Evolutionary conservation across 352 stramenopile genomes (phyloP).

Genomic region (Phytophthora niederhauseri): DNA sequence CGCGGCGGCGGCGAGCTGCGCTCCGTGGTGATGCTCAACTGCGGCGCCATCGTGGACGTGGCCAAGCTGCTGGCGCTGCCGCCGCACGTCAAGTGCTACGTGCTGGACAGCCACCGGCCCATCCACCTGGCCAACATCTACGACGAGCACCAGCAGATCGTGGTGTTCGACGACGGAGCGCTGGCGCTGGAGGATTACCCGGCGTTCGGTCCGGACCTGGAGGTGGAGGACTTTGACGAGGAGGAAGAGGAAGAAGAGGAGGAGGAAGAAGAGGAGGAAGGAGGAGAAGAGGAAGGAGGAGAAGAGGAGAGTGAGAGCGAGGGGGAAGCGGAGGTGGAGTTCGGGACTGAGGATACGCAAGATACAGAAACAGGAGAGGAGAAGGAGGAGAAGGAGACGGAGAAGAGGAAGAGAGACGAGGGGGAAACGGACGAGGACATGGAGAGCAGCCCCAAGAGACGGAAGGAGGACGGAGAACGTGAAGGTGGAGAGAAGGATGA

Average conservation of each 20-base stretch:
- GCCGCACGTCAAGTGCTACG: slow-evolving; percentile 86
- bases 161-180: slow-evolving; percentile 85
- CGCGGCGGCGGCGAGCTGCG: slow-evolving; percentile 67
- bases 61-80: slow-evolving; percentile 80
- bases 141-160: slow-evolving; percentile 74
- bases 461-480: slow-evolving; percentile 14
- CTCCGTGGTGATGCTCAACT: slow-evolving; percentile 95
- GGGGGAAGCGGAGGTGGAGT: slow-evolving; percentile 58
- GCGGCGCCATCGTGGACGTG: slow-evolving; percentile 94
- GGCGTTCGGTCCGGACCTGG: slow-evolving; percentile 85
- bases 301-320: slow-evolving; percentile 41
- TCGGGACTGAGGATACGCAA: slow-evolving; percentile 32
- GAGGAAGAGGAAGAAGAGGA: slow-evolving; percentile 67
- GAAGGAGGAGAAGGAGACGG: slow-evolving; percentile 36
- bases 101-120: slow-evolving; percentile 96
- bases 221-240: slow-evolving; percentile 73
- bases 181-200: slow-evolving; percentile 76
- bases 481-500: slow-evolving; percentile 38
- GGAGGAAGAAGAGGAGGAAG: slow-evolving; percentile 55
- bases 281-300: slow-evolving; percentile 25
- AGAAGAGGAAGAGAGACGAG: slow-evolving; percentile 35
- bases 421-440: slow-evolving; percentile 41
- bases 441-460: slow-evolving; percentile 23
- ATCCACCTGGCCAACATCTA: slow-evolving; percentile 98
- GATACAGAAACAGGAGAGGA: slow-evolving; percentile 21